Evolutionary conservation across 2,329 filamentous ascomycete species (phyloP).

Genomic region (Alternaria burnsii): DNA sequence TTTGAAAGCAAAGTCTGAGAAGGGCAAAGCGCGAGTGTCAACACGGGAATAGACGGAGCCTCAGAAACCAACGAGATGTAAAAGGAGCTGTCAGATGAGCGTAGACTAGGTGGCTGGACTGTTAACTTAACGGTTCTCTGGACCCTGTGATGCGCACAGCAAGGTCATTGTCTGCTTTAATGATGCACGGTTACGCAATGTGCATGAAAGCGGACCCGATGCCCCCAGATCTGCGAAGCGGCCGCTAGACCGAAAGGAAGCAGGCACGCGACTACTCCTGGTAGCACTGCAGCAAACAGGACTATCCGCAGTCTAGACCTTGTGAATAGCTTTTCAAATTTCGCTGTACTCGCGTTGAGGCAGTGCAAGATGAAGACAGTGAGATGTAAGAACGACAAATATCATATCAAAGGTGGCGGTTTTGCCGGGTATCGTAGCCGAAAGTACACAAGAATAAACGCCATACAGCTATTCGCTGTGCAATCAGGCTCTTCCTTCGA

Average conservation of each 20-base stretch:
- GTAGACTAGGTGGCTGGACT: background rate
- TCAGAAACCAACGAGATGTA: background rate
- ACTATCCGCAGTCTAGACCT: background rate
- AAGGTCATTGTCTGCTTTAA: background rate
- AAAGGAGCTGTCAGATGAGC: background rate
- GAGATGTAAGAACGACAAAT: background rate
- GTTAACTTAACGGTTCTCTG: background rate
- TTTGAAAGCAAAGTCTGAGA: background rate
- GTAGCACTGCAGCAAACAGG: background rate
- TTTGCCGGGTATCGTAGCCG: conserved; percentile 20
- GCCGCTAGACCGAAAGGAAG: background rate
- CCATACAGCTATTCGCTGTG: conserved; percentile 2
- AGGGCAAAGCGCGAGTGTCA: background rate
- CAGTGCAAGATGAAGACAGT: background rate
- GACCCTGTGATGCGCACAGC: conserved; percentile 4
- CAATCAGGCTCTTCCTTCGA: conserved; percentile 45
- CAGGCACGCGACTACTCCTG: background rate
- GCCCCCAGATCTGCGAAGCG: background rate
- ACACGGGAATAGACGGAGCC: background rate
- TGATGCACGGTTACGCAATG: conserved; percentile 6
- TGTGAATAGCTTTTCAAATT: background rate
- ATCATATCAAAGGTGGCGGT: conserved; percentile 11
- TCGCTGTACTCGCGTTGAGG: background rate
- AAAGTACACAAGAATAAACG: conserved; percentile 13
- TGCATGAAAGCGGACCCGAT: conserved; percentile 2